Conservation (phyloP, 345 rosid genomes). For the Geranium brycei region DNA sequence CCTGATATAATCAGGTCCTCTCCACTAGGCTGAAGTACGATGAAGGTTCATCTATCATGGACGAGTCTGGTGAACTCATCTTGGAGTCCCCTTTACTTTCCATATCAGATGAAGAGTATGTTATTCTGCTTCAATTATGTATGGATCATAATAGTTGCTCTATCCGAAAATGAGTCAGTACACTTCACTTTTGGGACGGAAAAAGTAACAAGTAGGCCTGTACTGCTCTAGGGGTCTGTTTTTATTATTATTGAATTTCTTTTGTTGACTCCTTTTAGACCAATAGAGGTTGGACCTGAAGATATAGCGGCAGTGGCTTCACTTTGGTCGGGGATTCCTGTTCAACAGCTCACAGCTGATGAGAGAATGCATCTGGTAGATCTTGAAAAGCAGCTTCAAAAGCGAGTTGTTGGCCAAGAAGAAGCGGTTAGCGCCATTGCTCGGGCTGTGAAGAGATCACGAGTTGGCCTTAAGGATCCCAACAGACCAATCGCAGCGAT, state of each 20-base stretch:
- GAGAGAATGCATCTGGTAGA: conserved; percentile 65
- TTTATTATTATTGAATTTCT: too few relatives aligned
- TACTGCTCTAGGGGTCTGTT: too few relatives aligned
- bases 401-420: conserved; percentile 87
- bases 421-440: conserved; percentile 87
- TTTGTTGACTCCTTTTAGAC: conserved; percentile 28
- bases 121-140: too few relatives aligned
- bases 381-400: conserved; percentile 66
- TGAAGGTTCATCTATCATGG: conserved; percentile 25
- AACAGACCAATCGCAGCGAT: conserved; percentile 87
- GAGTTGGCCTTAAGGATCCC: conserved; percentile 83
- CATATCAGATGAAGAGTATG: conserved; percentile 23
- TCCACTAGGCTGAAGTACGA: conserved; percentile 41
- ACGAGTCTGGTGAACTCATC: conserved; percentile 7
- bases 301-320: conserved; percentile 92
- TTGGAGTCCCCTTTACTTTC: conserved; percentile 46
- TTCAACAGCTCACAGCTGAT: conserved; percentile 91
- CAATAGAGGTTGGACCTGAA: conserved; percentile 64
- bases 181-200: too few relatives aligned
- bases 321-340: conserved; percentile 93
- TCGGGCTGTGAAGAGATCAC: conserved; percentile 93
- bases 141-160: too few relatives aligned
- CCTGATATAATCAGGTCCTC: conserved; percentile 34
- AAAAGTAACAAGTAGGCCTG: too few relatives aligned
- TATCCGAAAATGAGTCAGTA: too few relatives aligned